phyloP scores from a whole-genome alignment of 352 stramenopile species.

The Phytopythium cucurbitacearum region DNA sequence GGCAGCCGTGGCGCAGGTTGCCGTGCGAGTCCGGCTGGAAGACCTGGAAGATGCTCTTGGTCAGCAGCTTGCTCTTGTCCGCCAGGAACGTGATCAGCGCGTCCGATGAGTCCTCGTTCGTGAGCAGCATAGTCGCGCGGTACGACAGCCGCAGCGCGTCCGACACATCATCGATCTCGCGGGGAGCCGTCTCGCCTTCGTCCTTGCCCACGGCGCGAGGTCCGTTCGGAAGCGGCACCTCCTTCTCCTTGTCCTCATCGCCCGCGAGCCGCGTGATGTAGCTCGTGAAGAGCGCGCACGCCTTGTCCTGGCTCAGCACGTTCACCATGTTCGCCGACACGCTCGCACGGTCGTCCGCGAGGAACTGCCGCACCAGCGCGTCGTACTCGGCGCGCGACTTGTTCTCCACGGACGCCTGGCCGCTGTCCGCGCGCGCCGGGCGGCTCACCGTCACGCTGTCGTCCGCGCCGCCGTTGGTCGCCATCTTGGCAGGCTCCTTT shows the following conservation, averaged over 20 bases:
- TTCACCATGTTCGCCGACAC: constrained; percentile 58
- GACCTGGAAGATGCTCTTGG: constrained; percentile 75
- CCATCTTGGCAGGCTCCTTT: neutral
- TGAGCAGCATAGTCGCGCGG: constrained; percentile 87
- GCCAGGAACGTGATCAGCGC: constrained; percentile 75
- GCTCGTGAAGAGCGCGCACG: constrained; percentile 46
- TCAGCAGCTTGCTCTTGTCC: constrained; percentile 76
- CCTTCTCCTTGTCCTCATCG: constrained; percentile 16
- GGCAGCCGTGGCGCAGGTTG: constrained; percentile 85
- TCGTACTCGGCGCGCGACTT: constrained; percentile 14
- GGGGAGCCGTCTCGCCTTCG: constrained; percentile 20
- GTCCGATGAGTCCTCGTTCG: constrained; percentile 80
- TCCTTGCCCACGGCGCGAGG: constrained; percentile 1
- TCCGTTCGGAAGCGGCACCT: constrained; percentile 35
- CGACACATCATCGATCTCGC: constrained; percentile 26
- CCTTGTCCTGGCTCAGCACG: constrained; percentile 54
- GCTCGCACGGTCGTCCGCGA: constrained; percentile 37
- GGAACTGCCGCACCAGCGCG: constrained; percentile 36
- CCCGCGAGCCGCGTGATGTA: constrained; percentile 63
- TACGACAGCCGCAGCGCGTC: constrained; percentile 71
- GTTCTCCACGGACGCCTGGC: neutral
- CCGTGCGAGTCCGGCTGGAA: constrained; percentile 65
- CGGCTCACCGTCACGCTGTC: constrained; percentile 24
- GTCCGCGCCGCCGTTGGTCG: neutral
- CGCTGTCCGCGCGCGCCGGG: neutral